Evolutionary conservation across 2,329 filamentous ascomycete genomes (phyloP).

Genomic region (Leptoxyphium fumago): DNA sequence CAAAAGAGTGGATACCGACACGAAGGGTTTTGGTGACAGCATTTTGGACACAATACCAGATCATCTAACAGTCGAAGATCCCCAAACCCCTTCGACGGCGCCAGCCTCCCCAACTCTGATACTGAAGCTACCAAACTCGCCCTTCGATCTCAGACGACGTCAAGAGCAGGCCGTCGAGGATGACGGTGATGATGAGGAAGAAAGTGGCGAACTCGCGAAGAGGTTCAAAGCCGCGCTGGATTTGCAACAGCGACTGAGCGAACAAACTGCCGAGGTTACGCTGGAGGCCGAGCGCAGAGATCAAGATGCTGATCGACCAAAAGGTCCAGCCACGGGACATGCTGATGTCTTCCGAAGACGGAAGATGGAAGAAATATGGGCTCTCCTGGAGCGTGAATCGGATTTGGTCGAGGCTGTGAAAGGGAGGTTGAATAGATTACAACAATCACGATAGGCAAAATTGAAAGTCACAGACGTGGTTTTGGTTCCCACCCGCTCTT

Average conservation of each 20-base stretch:
- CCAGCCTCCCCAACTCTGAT: not conserved
- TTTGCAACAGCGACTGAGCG: constrained; percentile 14
- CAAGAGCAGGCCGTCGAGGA: constrained; percentile 2
- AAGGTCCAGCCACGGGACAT: constrained; percentile 36
- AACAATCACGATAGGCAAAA: too few species aligned
- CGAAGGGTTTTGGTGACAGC: not conserved
- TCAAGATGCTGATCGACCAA: constrained; percentile 13
- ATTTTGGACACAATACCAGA: not conserved
- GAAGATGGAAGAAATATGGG: constrained; percentile 50
- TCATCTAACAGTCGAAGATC: not conserved
- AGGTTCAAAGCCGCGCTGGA: constrained; percentile 13
- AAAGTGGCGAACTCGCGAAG: constrained; percentile 6
- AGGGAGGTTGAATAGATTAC: constrained; percentile 44
- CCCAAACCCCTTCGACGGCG: not conserved
- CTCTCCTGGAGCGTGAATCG: constrained; percentile 49
- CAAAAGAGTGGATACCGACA: constrained; percentile 8
- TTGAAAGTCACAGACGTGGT: too few species aligned
- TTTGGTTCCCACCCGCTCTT: too few species aligned
- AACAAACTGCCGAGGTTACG: constrained; percentile 16
- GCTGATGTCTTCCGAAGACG: constrained; percentile 42
- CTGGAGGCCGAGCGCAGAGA: constrained; percentile 16
- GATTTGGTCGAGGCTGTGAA: constrained; percentile 54
- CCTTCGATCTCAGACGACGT: not conserved
- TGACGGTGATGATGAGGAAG: constrained; percentile 1
- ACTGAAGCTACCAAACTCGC: not conserved